Base-by-base conservation (phyloP, 192 early-diverging fungal species). In the Coemansia furcata region DNA sequence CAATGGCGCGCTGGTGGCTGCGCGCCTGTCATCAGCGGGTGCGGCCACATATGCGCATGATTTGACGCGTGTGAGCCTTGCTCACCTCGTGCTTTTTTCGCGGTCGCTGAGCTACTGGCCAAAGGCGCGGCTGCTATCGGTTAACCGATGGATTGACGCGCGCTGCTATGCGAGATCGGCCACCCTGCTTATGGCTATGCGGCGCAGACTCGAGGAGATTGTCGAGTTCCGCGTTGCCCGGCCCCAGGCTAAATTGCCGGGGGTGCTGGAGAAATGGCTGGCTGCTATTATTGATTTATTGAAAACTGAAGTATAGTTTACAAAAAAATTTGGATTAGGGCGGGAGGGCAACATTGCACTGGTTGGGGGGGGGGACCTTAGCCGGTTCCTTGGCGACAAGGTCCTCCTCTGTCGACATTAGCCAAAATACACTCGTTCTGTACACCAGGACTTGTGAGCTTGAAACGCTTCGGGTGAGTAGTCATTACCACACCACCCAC, bases 91-190 rank as follows among this genome's bases (percentile, higher is more conserved):
- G 15, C 42, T 75, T 4, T 75, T 75, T 49, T 26, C 73, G 2
- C 37, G 73, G 6, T 43, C 67, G 2, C 21, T 75, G 59, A 39
- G 11, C 14, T 75, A 69, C 36, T 75, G 73, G 73, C 73, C 73
- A 2, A 65, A 69, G 12, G 67, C 73, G 7, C 21, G 55, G 32
- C 38, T 30, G n/a, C 9, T 75, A 3, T 62, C 62, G 14, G 54
- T 75, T 8, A 62, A 75, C 26, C n/a, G 39, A 39, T 75, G 73
- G 73, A 69, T 75, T 42, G 68, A 65, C 8, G 42, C 38, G 46
- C 50, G 38, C 11, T 75, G 73, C 35, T 44, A 10, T 35, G 73
- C 73, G 11, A 30, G 66, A 5, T 66, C 73, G 0, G 66, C 73
- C 15, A 17, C 32, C 1, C 63, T 69, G 2, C 44, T 75, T 11